Percentiles rank a stretch among this genome's conserved stretches.
Evolutionary conservation across 805 yeast species (phyloP).

Genomic region (Kluyveromyces starmeri): DNA sequence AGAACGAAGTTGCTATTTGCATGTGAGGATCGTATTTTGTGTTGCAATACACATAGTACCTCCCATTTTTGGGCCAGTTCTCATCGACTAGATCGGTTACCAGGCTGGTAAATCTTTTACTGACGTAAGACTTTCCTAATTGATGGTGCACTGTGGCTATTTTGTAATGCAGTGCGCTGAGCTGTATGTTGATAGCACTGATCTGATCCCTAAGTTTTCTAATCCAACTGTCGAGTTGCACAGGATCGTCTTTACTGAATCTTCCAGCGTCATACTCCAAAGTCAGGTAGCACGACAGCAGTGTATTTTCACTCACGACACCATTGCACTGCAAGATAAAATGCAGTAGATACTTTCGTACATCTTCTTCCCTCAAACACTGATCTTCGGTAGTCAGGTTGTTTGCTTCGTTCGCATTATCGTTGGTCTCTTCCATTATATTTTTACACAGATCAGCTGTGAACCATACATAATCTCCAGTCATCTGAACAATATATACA

Average conservation of each 20-base stretch:
- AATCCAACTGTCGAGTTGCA: slow-evolving; percentile 8
- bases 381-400: too few relatives aligned
- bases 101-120: slow-evolving; percentile 1
- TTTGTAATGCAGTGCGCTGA: slow-evolving; percentile 17
- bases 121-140: slow-evolving; percentile 15
- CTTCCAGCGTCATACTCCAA: slow-evolving; percentile 8
- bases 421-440: too few relatives aligned
- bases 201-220: slow-evolving; percentile 11
- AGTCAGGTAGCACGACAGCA: slow-evolving; percentile 14
- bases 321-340: slow-evolving; percentile 19
- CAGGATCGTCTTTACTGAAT: slow-evolving; percentile 1
- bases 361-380: slow-evolving; percentile 7
- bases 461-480: too few relatives aligned
- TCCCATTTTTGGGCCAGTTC: slow-evolving; percentile 11
- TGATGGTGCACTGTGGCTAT: slow-evolving; percentile 17
- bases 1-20: slow-evolving; percentile 23
- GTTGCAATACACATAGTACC: slow-evolving; percentile 23
- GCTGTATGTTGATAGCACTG: slow-evolving; percentile 16
- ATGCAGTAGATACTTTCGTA: slow-evolving; percentile 14
- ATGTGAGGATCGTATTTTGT: slow-evolving; percentile 18
- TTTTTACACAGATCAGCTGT: too few relatives aligned
- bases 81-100: background rate
- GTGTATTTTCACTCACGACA: slow-evolving; percentile 18
- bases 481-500: too few relatives aligned
- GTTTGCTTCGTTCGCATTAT: too few relatives aligned